phyloP scores from a whole-genome alignment of 139 green algal species.

The Diplosphaera chodatii region DNA sequence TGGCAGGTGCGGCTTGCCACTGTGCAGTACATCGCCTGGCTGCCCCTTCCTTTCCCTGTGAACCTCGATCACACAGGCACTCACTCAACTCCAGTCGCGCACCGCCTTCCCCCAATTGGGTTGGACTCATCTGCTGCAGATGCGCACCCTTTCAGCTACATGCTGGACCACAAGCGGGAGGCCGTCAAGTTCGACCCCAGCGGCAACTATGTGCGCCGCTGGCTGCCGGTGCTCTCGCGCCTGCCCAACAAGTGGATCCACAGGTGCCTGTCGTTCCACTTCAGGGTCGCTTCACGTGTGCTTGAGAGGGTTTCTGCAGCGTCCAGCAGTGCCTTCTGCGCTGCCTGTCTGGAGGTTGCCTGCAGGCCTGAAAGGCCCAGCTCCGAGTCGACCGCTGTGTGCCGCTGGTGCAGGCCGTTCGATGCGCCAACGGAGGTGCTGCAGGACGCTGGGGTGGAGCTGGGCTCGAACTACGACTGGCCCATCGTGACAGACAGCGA shows the following conservation, averaged over 20 bases:
- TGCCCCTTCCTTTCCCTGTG: neutral
- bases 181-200: conserved; percentile 64
- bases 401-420: conserved; percentile 49
- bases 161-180: conserved; percentile 70
- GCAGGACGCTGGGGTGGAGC: conserved; percentile 53
- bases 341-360: too few species aligned
- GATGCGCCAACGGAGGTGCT: conserved; percentile 50
- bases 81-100: too few species aligned
- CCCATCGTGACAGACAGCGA: conserved; percentile 43
- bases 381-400: too few species aligned
- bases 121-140: too few species aligned
- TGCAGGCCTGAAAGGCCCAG: too few species aligned
- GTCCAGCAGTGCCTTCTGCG: too few species aligned
- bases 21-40: neutral
- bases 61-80: too few species aligned
- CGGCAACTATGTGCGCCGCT: conserved; percentile 82
- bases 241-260: conserved; percentile 72
- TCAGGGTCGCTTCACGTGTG: too few species aligned
- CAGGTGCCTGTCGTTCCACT: conserved; percentile 3
- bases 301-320: too few species aligned
- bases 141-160: conserved; percentile 69
- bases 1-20: conserved; percentile 15
- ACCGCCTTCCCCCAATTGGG: too few species aligned
- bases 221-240: conserved; percentile 75
- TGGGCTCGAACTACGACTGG: conserved; percentile 58